A percentile compares a stretch with the other conserved stretches of the same genome.
These are phyloP conservation scores for Irpex sp. DNA, from an alignment of 1,284 basidiomycete species.

Conservation along the genomic window DNA sequence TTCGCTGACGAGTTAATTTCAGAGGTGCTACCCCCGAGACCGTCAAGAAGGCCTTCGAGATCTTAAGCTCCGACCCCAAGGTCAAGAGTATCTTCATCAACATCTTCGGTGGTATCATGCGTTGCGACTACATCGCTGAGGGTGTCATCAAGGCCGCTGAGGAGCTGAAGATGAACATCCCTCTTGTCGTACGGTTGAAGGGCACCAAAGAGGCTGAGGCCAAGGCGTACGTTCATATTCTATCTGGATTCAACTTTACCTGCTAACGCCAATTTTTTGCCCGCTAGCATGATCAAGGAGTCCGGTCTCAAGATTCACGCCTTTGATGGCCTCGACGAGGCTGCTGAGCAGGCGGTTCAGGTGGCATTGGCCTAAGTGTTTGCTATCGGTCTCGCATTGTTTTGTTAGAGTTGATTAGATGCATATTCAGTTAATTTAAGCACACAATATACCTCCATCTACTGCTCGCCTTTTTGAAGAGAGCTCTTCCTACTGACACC, in stretches of 20 bases:
- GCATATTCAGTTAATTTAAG: not conserved
- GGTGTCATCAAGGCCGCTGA: conserved; percentile 98
- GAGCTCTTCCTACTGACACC: not conserved
- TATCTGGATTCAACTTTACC: not conserved
- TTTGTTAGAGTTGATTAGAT: not conserved
- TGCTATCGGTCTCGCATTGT: not conserved
- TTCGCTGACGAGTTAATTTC: not conserved
- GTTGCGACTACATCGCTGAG: conserved; percentile 96
- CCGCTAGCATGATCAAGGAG: conserved; percentile 79
- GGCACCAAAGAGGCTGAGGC: conserved; percentile 97
- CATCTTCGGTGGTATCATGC: conserved; percentile 96
- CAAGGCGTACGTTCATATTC: conserved; percentile 66
- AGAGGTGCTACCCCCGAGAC: conserved; percentile 97
- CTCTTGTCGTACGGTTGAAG: conserved; percentile 92
- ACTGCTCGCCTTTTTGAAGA: not conserved
- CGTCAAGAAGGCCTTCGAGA: conserved; percentile 99
- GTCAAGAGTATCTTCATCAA: conserved; percentile 99
- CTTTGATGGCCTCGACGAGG: conserved; percentile 83
- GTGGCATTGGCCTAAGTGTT: conserved; percentile 40
- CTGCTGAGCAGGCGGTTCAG: conserved; percentile 83
- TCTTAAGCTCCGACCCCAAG: conserved; percentile 85
- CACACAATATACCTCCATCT: conserved; percentile 1
- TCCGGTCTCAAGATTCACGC: conserved; percentile 93
- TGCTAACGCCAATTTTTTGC: not conserved
- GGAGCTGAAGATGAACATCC: conserved; percentile 84